These are phyloP conservation scores for Mycena capillaripes DNA, from an alignment of 768 basidiomycete species.

Conservation along the genomic window DNA sequence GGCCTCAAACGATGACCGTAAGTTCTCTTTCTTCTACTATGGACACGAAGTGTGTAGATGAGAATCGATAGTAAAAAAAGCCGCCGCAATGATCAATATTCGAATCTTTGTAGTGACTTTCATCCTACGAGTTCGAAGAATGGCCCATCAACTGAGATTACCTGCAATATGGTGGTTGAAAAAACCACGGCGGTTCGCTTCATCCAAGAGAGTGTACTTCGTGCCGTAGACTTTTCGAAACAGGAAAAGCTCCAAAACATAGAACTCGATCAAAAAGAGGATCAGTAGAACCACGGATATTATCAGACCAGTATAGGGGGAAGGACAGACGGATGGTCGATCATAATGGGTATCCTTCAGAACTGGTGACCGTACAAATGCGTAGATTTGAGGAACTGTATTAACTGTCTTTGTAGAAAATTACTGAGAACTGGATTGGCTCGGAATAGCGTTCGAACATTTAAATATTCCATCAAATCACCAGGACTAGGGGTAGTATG, in stretches of 20 bases:
- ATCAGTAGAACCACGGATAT: conserved; percentile 14
- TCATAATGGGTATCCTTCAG: no score
- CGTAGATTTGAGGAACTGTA: neutral
- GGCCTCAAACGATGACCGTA: no score
- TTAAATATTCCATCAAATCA: neutral
- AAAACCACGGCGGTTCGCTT: conserved; percentile 8
- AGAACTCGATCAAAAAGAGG: conserved; percentile 15
- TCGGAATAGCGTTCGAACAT: neutral
- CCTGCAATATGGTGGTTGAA: conserved; percentile 23
- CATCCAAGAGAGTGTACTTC: conserved; percentile 8
- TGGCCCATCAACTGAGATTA: neutral
- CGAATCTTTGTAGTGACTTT: neutral
- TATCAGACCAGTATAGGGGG: conserved; percentile 15
- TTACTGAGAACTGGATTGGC: neutral
- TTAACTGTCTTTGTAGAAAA: neutral
- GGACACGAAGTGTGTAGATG: no score
- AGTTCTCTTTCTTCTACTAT: no score
- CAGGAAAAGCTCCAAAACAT: neutral
- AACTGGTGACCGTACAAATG: neutral
- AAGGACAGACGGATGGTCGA: no score
- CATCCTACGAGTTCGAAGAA: no score
- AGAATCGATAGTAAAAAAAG: neutral
- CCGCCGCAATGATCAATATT: neutral
- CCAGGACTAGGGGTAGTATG: neutral
- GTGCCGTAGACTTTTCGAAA: neutral